Evolutionary conservation across 495 filamentous ascomycete species (phyloP).

Genomic region (Penicillium psychrofluorescens): DNA sequence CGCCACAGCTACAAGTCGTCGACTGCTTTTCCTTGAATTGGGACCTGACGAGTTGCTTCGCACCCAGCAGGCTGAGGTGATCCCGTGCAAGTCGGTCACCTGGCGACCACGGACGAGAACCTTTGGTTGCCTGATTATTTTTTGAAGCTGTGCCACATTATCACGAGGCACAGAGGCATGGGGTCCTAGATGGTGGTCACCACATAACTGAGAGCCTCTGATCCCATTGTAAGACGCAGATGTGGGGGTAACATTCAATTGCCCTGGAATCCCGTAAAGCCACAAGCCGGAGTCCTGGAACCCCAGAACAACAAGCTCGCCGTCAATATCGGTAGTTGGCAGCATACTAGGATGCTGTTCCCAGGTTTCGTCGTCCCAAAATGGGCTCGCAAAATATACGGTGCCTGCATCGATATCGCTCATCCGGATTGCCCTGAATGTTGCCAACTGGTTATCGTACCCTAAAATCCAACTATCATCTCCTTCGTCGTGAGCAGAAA

Average conservation of each 20-base stretch:
- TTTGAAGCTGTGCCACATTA: constrained; percentile 25
- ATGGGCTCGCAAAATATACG: constrained; percentile 74
- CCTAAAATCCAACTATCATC: constrained; percentile 75
- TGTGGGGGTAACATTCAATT: constrained; percentile 49
- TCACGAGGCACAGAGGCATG: constrained; percentile 9
- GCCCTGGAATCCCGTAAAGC: constrained; percentile 74
- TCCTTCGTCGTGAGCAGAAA: constrained; percentile 61
- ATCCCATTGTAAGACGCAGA: background rate
- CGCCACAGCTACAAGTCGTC: constrained; percentile 64
- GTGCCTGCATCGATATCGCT: constrained; percentile 69
- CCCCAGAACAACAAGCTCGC: constrained; percentile 69
- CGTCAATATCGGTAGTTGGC: constrained; percentile 58
- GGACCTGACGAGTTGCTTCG: constrained; percentile 5
- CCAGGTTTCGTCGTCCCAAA: constrained; percentile 21
- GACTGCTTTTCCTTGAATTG: constrained; percentile 1
- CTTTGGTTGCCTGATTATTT: constrained; percentile 26
- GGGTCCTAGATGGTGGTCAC: constrained; percentile 9
- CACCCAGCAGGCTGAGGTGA: constrained; percentile 37
- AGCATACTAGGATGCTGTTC: constrained; percentile 56
- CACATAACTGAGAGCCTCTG: constrained; percentile 7
- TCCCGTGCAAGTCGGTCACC: constrained; percentile 34
- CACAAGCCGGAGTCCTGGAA: constrained; percentile 68
- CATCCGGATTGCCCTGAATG: constrained; percentile 68
- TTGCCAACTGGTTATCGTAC: constrained; percentile 68
- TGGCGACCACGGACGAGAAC: constrained; percentile 29